Evolutionary conservation across 257 asterid genomes (phyloP), one percentile per base, ranked within the genome.

Genomic region (Penstemon davidsonii): DNA sequence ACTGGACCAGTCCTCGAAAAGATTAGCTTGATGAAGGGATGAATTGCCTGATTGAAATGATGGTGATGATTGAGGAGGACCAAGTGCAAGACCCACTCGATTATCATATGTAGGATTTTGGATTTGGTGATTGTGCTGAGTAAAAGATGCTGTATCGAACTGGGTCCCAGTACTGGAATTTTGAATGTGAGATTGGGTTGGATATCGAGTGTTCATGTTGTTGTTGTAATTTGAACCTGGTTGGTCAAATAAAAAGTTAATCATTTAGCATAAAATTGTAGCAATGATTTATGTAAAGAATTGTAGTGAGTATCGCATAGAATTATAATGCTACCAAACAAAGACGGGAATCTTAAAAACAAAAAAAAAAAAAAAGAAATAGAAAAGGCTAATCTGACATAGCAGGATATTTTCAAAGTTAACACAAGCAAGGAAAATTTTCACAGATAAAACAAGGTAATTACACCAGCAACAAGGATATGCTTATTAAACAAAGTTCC

Each of bases 1-100:
- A 66, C 62, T 81, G 60, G 92, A 53, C 96, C 98, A 91, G 67
- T 92, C 91, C n/a, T 81, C 96, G 12, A 81, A 88, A 36, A 83
- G 73, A 64, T 73, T 80, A 13, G 85, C 33, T 66, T 78, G 91
- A 36, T 80, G 85, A 67, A 70, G 81, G 12, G 89, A 74, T 7
- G 92, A 62, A 73, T 71, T 76, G 2, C 72, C 84, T 4, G 77
- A 18, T 74, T 76, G 87, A 77, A 80, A 82, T 8, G 90, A 62
- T 5, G 81, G 62, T 7, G 95, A 75, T 46, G 90, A 77, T 49
- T 76, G 96, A 3, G 97, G 88, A 68, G 90, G 96, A 50, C 87
- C 85, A 8, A 91, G 91, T 72, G 96, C 92, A 43, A 90, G 86
- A 46, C 82, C 86, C 15, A 79, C 85, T 61, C 78, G 69, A 54